phyloP scores from a whole-genome alignment of 2,329 filamentous ascomycete genomes.

The Nemania abortiva region DNA sequence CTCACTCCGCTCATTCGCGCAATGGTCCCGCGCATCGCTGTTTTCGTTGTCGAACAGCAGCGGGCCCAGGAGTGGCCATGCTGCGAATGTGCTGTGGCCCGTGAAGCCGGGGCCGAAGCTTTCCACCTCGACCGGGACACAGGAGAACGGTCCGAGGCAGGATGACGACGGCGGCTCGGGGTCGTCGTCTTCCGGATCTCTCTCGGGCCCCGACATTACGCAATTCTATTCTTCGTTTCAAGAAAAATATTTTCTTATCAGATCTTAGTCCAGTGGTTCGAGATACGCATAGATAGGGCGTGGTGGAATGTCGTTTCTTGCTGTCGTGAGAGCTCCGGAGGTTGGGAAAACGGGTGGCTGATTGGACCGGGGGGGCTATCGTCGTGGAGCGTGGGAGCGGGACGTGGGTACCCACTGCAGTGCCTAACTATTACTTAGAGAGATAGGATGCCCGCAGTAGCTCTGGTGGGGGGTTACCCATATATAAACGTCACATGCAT shows the following conservation, averaged over 20 bases:
- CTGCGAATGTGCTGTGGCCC: constrained; percentile 62
- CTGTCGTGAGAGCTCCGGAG: background rate
- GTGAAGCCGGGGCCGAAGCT: constrained; percentile 49
- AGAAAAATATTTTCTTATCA: background rate
- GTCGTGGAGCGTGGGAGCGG: background rate
- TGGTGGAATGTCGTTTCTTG: constrained; percentile 6
- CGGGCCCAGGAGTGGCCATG: constrained; percentile 73
- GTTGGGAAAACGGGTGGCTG: background rate
- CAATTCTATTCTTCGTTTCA: background rate
- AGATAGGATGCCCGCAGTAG: constrained; percentile 3
- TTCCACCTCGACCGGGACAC: constrained; percentile 54
- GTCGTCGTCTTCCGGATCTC: constrained; percentile 48
- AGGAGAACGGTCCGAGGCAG: constrained; percentile 57
- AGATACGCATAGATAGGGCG: background rate
- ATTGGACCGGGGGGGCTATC: background rate
- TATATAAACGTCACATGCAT: constrained; percentile 12
- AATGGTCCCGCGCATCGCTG: constrained; percentile 82
- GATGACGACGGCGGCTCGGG: constrained; percentile 51
- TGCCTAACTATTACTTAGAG: background rate
- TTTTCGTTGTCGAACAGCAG: constrained; percentile 80
- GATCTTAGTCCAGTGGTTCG: background rate
- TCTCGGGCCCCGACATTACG: constrained; percentile 25
- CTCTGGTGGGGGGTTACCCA: background rate
- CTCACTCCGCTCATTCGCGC: constrained; percentile 80
- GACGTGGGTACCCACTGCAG: background rate